Base-by-base conservation (phyloP, 805 yeast genomes). In the Groenewaldozyma tartarivorans region DNA sequence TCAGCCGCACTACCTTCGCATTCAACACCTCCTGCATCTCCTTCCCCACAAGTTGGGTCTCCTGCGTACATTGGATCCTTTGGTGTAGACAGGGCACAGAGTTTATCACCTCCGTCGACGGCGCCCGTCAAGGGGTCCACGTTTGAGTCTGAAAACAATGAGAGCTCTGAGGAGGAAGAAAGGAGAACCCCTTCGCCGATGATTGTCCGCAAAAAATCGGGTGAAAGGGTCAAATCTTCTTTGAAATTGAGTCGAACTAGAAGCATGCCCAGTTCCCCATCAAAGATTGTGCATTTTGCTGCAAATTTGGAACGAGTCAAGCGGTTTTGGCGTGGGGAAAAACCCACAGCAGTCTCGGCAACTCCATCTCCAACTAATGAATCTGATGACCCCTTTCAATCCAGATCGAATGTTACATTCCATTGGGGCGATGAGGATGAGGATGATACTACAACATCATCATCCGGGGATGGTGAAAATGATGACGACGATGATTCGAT, bases 251-350 rank as follows among this genome's bases (percentile, higher is more conserved):
- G 52, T 29, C 58, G 47, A 56, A 43, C 51, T 35, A 47, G 53
- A 36, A 52, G 61, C 19, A 55, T 61, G 51, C 68, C 71, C 7
- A 56, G 62, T 35, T 58, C 64, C 61, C 44, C 74, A 65, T 6
- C 87, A 55, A 79, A 78, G 54, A 81, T 75, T 56, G 96, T 86
- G 5, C 95, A 85, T 66, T 86, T 86, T 56, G 87, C 82, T 37
- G 69, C 75, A 33, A 74, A 68, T 24, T 65, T 64, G 38, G 61
- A 58, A 46, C 72, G 82, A 48, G 80, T 85, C 20, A 71, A 81
- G 43, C 83, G 81, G 58, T 87, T 85, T 56, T 71, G 75, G 46
- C 73, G 75, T 49, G 70, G 71, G 42, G 95, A 86, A 55, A 74
- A 72, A 41, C 96, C 97, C 13, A 67, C 74, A 3, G 81, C 86